These are phyloP conservation scores for Madurella fahalii DNA, from an alignment of 2,329 filamentous ascomycete species.

Conservation along the genomic window DNA sequence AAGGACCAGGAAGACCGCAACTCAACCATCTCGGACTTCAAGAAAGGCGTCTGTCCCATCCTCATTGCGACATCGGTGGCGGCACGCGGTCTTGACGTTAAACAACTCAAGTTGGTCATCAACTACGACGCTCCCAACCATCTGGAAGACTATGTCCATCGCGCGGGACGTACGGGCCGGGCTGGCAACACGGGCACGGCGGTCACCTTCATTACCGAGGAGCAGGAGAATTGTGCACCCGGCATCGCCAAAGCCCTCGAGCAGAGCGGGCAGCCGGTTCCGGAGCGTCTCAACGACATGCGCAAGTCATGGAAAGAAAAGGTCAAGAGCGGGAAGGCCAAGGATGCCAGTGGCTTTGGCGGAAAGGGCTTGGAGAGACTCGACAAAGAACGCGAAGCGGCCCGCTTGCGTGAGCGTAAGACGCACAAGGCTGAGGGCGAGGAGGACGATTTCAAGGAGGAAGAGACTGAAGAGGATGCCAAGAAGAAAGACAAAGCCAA, in stretches of 20 bases:
- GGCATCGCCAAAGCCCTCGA: conserved; percentile 89
- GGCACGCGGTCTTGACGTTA: conserved; percentile 90
- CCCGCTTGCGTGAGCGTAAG: conserved; percentile 80
- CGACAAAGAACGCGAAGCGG: conserved; percentile 84
- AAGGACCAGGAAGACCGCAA: conserved; percentile 93
- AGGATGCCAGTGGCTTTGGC: conserved; percentile 85
- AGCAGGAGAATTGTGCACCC: conserved; percentile 85
- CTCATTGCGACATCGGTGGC: conserved; percentile 94
- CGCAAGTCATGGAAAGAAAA: conserved; percentile 77
- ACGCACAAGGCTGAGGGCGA: conserved; percentile 85
- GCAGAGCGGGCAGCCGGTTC: conserved; percentile 81
- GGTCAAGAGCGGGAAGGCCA: conserved; percentile 87
- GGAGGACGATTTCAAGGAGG: conserved; percentile 74
- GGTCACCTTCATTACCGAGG: conserved; percentile 87
- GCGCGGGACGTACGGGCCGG: conserved; percentile 87
- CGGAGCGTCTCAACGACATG: conserved; percentile 63
- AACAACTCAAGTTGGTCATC: conserved; percentile 91
- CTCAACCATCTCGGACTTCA: conserved; percentile 90
- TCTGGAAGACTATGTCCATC: conserved; percentile 93
- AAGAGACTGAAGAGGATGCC: conserved; percentile 63
- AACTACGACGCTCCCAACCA: conserved; percentile 95
- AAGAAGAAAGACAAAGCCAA: conserved; percentile 69
- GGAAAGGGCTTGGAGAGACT: conserved; percentile 90
- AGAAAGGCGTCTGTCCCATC: conserved; percentile 82
- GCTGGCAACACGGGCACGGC: conserved; percentile 93